These are phyloP conservation scores for Candida sanyiensis DNA, from an alignment of 805 yeast species.

Conservation along the genomic window DNA sequence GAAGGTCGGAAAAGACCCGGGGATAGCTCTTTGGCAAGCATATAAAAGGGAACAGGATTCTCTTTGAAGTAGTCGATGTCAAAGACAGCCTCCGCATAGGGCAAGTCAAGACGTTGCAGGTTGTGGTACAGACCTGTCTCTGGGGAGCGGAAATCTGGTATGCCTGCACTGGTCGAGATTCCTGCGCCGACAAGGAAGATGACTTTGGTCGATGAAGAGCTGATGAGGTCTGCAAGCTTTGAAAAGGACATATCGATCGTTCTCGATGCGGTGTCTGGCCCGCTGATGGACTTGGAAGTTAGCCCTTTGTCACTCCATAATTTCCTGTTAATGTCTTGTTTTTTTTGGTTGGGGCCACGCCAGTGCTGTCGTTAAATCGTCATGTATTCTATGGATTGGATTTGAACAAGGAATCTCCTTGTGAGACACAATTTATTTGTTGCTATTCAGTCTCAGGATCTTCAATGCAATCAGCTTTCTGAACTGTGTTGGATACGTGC, in stretches of 20 bases:
- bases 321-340: not conserved
- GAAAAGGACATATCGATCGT: constrained; percentile 4
- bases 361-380: not conserved
- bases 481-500: constrained; percentile 61
- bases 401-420: not conserved
- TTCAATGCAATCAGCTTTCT: constrained; percentile 41
- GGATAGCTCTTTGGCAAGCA: constrained; percentile 75
- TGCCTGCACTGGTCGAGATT: constrained; percentile 87
- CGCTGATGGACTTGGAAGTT: no score
- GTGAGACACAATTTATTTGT: not conserved
- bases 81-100: constrained; percentile 94
- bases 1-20: constrained; percentile 89
- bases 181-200: constrained; percentile 89
- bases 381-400: not conserved
- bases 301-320: no score
- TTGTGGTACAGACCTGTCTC: constrained; percentile 84
- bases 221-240: constrained; percentile 11
- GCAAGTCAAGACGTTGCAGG: constrained; percentile 64
- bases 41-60: constrained; percentile 79
- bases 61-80: constrained; percentile 76
- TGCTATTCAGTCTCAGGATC: constrained; percentile 11
- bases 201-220: constrained; percentile 30
- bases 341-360: not conserved
- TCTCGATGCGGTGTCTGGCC: not conserved
- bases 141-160: constrained; percentile 93